Evolutionary conservation across 129 eudicot genomes (phyloP), one percentile per base, ranked within the genome.

Genomic region (Artemisia argyi): DNA sequence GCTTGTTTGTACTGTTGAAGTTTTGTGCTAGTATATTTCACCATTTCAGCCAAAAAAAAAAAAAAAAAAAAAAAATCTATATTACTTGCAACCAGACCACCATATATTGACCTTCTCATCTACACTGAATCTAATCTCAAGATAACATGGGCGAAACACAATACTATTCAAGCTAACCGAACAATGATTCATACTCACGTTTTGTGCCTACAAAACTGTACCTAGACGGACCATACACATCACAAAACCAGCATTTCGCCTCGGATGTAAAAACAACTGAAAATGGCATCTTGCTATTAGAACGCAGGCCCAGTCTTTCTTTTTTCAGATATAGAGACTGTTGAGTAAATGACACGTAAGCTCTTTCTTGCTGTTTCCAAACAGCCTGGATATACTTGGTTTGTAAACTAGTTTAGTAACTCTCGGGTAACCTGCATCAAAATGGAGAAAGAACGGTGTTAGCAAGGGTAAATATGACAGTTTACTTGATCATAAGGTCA

Each of bases 401-500:
- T 26, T 47, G 22, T 13, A 42, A 65, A 17, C 20, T 15, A 53
- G 56, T n/a, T 86, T 75, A 91, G 50, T 91, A 87, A 56, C 97
- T 91, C 85, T 91, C 96, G 3, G 97, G 96, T 68, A 91, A 91
- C 89, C 97, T 91, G 84, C 78, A 83, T 61, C 58, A 62, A 53
- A 24, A 80, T 68, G 32, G 11, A 20, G 18, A 52, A 76, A 14
- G 49, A 48, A 61, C 47, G 3, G 7, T 19, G 39, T 63, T 47
- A 69, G 6, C 14, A 46, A 62, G 39, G 19, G 55, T 18, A 39
- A 15, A 68, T 22, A 46, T 46, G 50, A n/a, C 61, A 39, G 46
- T 49, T 51, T 61, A 39, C 46, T 7, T 5, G 7, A 26, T 19
- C 16, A 51, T 17, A 11, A 42, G 15, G 35, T 59, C 7, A 24